These are phyloP conservation scores for Scutellaria minor DNA, from an alignment of 257 asterid genomes.

Conservation along the genomic window DNA sequence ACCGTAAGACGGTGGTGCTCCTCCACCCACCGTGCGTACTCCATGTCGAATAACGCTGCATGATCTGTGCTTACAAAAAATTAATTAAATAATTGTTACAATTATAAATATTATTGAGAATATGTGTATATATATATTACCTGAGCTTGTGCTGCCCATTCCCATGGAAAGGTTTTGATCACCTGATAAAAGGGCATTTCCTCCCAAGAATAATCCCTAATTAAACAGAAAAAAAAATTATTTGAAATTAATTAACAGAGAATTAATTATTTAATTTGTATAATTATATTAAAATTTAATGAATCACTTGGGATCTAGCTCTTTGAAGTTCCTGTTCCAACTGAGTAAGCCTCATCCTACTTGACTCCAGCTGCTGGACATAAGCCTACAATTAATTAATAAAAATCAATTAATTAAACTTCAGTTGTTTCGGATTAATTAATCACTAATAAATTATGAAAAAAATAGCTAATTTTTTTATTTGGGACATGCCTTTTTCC, in stretches of 20 bases:
- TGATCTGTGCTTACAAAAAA: not conserved
- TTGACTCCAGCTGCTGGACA: slow-evolving; percentile 88
- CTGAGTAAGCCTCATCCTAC: slow-evolving; percentile 79
- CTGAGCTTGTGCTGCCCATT: slow-evolving; percentile 57
- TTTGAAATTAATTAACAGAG: not conserved
- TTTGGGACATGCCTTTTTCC: slow-evolving; percentile 66
- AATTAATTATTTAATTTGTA: not conserved
- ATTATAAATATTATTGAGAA: not conserved
- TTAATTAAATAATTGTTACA: too few relatives aligned
- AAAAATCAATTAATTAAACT: slow-evolving; percentile 1
- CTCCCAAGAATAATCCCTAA: slow-evolving; percentile 72
- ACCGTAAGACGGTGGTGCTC: slow-evolving; percentile 65
- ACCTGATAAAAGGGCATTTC: slow-evolving; percentile 51
- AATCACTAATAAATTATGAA: not conserved
- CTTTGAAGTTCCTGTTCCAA: slow-evolving; percentile 79
- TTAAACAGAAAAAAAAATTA: not conserved
- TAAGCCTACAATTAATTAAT: slow-evolving; percentile 62
- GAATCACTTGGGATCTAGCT: slow-evolving; percentile 71
- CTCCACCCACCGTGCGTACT: slow-evolving; percentile 81
- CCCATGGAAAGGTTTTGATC: slow-evolving; percentile 52
- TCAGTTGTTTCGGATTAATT: not conserved
- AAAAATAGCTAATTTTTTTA: not conserved
- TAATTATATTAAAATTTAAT: not conserved
- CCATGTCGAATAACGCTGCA: slow-evolving; percentile 65
- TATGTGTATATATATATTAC: slow-evolving; percentile 21